Evolutionary conservation across 306 rosid genomes (phyloP), one percentile per base, ranked within the genome.

Genomic region (Malus sylvestris): DNA sequence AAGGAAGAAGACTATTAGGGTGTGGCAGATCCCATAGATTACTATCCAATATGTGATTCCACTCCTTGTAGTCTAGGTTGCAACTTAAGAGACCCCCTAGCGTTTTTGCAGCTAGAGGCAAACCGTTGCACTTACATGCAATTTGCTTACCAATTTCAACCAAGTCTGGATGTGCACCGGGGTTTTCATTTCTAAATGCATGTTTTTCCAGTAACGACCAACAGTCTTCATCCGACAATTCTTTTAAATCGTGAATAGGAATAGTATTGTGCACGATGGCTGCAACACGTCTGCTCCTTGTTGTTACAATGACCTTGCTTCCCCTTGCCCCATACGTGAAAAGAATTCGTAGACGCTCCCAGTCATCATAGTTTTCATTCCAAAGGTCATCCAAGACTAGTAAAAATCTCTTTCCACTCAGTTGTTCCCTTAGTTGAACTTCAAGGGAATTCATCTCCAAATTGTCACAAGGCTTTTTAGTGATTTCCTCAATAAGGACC

Each of bases 121-220:
- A 55, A 51, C 82, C 78, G 0, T 23, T 46, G 61, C 85, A 84
- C 38, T 78, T 84, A 0, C 0, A 10, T 32, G 75, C 60, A 5
- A 81, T 81, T 45, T 74, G 3, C 29, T 68, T 38, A 19, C 83
- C 88, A 30, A 81, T 51, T 8, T 4, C 57, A 16, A 15, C 33
- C 10, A 73, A 45, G 10, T 42, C 4, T 52, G 33, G n/a, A 72
- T 72, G 12, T 2, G 65, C 76, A 72, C 1, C 10, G 4, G 22
- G n/a, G 4, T 32, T 33, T 73, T 59, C 38, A 27, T 73, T 22
- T 29, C 19, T 23, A 3, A 78, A 46, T n/a, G 69, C 81, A 68
- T 29, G 61, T 25, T 16, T 69, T 18, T 12, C 49, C 5, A 78
- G 16, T 25, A 78, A 12, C 3, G 8, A 18, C 76, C 68, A 45